Evolutionary conservation across 768 basidiomycete species (phyloP).

Genomic region (Russula foetens): DNA sequence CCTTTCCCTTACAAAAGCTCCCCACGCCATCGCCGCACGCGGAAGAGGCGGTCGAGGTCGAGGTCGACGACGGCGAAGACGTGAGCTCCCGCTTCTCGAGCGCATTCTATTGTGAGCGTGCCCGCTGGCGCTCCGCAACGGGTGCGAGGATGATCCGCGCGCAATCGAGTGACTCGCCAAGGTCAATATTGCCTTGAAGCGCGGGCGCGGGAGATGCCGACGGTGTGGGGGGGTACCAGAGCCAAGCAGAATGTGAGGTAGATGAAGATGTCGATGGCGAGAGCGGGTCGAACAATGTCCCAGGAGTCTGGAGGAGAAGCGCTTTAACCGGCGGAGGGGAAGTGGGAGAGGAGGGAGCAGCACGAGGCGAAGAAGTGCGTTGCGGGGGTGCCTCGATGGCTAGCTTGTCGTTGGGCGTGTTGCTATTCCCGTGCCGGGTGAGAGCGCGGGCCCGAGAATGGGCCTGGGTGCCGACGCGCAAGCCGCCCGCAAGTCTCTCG

Average conservation of each 20-base stretch:
- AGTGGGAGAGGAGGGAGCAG: constrained; percentile 16
- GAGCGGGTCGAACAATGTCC: no score
- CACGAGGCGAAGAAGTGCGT: no score
- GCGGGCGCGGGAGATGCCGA: constrained; percentile 13
- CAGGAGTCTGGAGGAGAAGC: no score
- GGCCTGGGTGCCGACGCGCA: no score
- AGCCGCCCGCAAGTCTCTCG: no score
- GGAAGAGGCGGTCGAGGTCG: constrained; percentile 21
- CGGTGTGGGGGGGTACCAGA: constrained; percentile 21
- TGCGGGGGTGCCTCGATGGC: no score
- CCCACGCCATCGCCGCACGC: constrained; percentile 25
- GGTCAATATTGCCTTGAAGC: constrained; percentile 28
- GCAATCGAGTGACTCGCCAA: constrained; percentile 53
- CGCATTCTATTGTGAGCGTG: constrained; percentile 44
- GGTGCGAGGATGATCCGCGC: constrained; percentile 68
- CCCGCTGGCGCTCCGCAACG: constrained; percentile 53
- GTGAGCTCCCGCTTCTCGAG: constrained; percentile 41
- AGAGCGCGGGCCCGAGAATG: constrained; percentile 35
- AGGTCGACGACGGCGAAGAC: not conserved
- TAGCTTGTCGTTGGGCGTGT: no score
- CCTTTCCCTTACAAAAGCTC: constrained; percentile 33
- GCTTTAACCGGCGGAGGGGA: no score
- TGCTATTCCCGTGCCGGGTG: no score
- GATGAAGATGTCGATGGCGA: no score
- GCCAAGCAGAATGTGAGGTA: no score